phyloP scores from a whole-genome alignment of 2,329 filamentous ascomycete genomes.

The Diaporthe sp. region DNA sequence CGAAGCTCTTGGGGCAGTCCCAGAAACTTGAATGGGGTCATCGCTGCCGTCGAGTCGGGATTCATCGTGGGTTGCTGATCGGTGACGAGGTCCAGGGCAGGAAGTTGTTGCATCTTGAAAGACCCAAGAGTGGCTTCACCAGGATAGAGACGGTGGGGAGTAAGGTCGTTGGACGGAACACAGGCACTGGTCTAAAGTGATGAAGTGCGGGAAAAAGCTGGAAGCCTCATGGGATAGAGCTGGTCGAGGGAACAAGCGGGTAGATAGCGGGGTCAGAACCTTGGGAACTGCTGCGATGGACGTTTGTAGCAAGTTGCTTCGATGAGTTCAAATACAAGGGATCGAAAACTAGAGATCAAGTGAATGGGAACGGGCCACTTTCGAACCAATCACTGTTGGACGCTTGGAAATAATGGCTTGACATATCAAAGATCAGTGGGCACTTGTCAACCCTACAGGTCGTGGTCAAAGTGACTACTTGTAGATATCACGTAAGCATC shows the following conservation, averaged over 20 bases:
- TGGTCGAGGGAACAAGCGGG: neutral
- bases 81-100: too few relatives aligned
- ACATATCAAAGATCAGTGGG: neutral
- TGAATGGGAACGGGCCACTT: neutral
- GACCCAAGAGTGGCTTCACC: neutral
- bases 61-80: neutral
- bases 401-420: neutral
- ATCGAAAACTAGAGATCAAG: neutral
- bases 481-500: neutral
- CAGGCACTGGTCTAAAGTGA: neutral
- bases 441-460: neutral
- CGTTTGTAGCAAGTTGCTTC: neutral
- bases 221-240: neutral
- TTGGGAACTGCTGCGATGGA: neutral
- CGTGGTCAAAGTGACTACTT: neutral
- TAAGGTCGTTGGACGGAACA: neutral
- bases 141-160: neutral
- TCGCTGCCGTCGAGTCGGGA: too few relatives aligned
- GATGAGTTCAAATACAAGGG: neutral
- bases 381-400: neutral
- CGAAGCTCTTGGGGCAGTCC: neutral
- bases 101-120: neutral
- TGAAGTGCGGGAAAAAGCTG: neutral
- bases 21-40: neutral
- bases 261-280: neutral